Conservation (phyloP, 768 basidiomycete genomes). For the Tricholoma terreum region DNA sequence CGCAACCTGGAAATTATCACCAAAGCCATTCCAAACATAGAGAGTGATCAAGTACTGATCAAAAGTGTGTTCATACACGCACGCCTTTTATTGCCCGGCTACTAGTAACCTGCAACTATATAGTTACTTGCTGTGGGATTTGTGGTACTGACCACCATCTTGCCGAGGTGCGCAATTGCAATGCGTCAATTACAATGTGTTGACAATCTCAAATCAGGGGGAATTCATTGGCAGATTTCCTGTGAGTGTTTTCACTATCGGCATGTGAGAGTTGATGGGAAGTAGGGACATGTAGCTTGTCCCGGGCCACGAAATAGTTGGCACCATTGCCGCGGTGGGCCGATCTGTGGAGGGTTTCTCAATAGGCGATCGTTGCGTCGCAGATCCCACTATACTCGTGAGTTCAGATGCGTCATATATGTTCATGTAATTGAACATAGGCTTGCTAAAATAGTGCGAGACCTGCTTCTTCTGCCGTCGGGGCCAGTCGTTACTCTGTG, state of each 20-base stretch:
- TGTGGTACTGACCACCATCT: slow-evolving; percentile 63
- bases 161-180: slow-evolving; percentile 41
- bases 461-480: slow-evolving; percentile 73
- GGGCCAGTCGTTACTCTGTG: slow-evolving; percentile 66
- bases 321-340: slow-evolving; percentile 26
- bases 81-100: neutral
- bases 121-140: slow-evolving; percentile 43
- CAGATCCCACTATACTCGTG: slow-evolving; percentile 56
- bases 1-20: slow-evolving; percentile 50
- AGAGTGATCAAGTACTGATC: slow-evolving; percentile 55
- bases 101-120: slow-evolving; percentile 6
- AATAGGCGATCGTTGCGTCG: slow-evolving; percentile 64
- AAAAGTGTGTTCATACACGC: slow-evolving; percentile 42
- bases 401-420: neutral
- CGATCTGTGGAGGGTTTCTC: slow-evolving; percentile 58
- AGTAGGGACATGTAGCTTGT: slow-evolving; percentile 28
- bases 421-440: neutral
- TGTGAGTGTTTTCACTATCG: slow-evolving; percentile 31
- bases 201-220: slow-evolving; percentile 31
- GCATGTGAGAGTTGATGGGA: neutral
- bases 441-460: slow-evolving; percentile 26
- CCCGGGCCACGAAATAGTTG: slow-evolving; percentile 41
- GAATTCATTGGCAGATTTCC: slow-evolving; percentile 74
- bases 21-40: slow-evolving; percentile 49
- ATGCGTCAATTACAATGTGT: neutral